Base-by-base conservation (phyloP, 495 filamentous ascomycete genomes). In the Neurospora discreta region DNA sequence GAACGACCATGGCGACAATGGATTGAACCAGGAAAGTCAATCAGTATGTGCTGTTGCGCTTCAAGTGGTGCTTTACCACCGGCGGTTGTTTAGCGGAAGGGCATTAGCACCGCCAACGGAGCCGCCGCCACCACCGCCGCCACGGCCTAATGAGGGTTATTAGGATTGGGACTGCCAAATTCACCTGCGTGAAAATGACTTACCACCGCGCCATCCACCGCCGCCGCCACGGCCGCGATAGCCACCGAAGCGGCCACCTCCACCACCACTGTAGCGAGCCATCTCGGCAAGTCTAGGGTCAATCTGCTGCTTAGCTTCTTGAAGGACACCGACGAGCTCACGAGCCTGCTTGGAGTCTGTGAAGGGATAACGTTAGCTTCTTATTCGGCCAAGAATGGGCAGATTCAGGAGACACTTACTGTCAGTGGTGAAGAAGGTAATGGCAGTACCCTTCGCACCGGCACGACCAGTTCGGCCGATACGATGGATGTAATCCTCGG, bases 401-500 rank as follows among this genome's bases (percentile, higher is more conserved):
- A 18, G 43, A 39, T 60, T 18, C 43, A 68, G 16, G 69, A 18
- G 68, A 73, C 70, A 90, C 94, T 82, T 89, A 97, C 94, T 97
- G 83, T 98, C 95, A 90, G 95, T 93, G 80, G 95, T 99, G 85
- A 99, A 98, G 77, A 98, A 88, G 69, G 95, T 98, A 79, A 98
- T 96, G 74, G 95, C 95, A 76, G 92, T 92, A 81, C 95, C 95
- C 74, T 91, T 94, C 74, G 90, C 89, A 82, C 95, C 95, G 75
- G 95, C 95, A 89, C 95, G 93, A 81, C 93, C 95, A 82, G 95
- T 98, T 88, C 93, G 89, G 81, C 91, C 95, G 85, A 99, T 99
- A 84, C 95, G 92, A 84, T 99, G 95, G 82, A 99, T 95, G 78
- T 99, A 99, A 82, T 98, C 95, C 85, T 99, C 95, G 83, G 95